phyloP scores from a whole-genome alignment of 1,139 yeast genomes.

The Kodamaea suecica region DNA sequence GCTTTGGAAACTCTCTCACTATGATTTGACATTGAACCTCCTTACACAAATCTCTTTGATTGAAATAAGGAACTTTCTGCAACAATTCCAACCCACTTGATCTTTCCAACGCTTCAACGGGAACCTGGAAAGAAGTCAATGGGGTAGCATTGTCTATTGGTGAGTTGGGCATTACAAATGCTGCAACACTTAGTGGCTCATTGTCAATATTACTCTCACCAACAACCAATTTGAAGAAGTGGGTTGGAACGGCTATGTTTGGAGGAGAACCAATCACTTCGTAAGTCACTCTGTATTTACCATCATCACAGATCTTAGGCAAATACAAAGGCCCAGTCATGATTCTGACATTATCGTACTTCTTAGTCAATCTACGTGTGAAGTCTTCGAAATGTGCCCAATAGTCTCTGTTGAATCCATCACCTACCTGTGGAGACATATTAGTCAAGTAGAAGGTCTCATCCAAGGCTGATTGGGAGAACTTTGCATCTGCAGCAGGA shows the following conservation, averaged over 20 bases:
- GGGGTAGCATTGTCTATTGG: slow-evolving; percentile 68
- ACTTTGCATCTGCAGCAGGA: slow-evolving; percentile 97
- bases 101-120: slow-evolving; percentile 83
- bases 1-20: slow-evolving; percentile 74
- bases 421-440: slow-evolving; percentile 97
- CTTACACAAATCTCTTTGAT: slow-evolving; percentile 67
- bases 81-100: slow-evolving; percentile 82
- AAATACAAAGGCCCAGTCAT: slow-evolving; percentile 93
- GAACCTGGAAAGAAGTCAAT: slow-evolving; percentile 75
- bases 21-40: slow-evolving; percentile 78
- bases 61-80: slow-evolving; percentile 58
- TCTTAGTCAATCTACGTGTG: slow-evolving; percentile 66
- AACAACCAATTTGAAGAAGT: slow-evolving; percentile 84
- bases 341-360: slow-evolving; percentile 71
- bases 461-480: slow-evolving; percentile 86
- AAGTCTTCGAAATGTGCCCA: slow-evolving; percentile 98
- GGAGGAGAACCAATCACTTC: slow-evolving; percentile 98
- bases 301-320: slow-evolving; percentile 72
- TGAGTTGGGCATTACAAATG: slow-evolving; percentile 89
- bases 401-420: slow-evolving; percentile 91
- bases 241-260: slow-evolving; percentile 94
- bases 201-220: slow-evolving; percentile 59
- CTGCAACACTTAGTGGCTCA: slow-evolving; percentile 71
- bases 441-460: slow-evolving; percentile 88
- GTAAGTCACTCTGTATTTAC: slow-evolving; percentile 77